Percentiles rank a stretch among this genome's conserved stretches.
Evolutionary conservation across 1,284 basidiomycete species (phyloP).

Genomic region (Leccinum pseudoinsigne): DNA sequence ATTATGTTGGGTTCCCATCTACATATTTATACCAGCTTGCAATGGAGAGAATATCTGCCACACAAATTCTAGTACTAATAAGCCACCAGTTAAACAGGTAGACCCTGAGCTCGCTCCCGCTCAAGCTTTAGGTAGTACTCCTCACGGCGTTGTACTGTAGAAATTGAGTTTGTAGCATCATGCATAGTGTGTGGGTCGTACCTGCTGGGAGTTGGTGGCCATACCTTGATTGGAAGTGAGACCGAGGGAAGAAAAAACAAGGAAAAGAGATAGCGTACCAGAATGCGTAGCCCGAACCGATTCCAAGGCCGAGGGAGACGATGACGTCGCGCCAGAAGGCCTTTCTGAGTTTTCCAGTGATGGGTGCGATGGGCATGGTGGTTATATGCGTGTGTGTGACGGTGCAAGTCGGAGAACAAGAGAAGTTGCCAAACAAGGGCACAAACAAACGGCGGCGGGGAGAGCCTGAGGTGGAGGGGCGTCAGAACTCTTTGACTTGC

Average conservation of each 20-base stretch:
- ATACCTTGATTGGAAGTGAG: slow-evolving; percentile 57
- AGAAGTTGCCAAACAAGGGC: slow-evolving; percentile 33
- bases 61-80: slow-evolving; percentile 16
- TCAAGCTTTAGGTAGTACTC: slow-evolving; percentile 83
- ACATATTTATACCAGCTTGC: slow-evolving; percentile 34
- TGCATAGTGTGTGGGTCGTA: slow-evolving; percentile 42
- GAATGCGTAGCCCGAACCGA: slow-evolving; percentile 70
- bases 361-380: slow-evolving; percentile 82
- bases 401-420: slow-evolving; percentile 31
- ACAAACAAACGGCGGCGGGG: slow-evolving; percentile 31
- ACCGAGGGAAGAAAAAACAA: slow-evolving; percentile 12
- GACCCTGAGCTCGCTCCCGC: slow-evolving; percentile 43
- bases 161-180: slow-evolving; percentile 18
- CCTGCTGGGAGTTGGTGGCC: slow-evolving; percentile 71
- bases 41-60: slow-evolving; percentile 9
- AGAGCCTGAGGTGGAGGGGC: slow-evolving; percentile 10
- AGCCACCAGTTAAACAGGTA: slow-evolving; percentile 13
- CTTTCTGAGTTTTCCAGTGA: slow-evolving; percentile 88
- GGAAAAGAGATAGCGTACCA: slow-evolving; percentile 54
- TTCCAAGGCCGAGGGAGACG: slow-evolving; percentile 69
- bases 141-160: slow-evolving; percentile 75
- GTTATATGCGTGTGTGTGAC: slow-evolving; percentile 13
- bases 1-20: slow-evolving; percentile 9
- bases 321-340: slow-evolving; percentile 80
- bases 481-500: slow-evolving; percentile 19